Percentiles rank a stretch among this genome's conserved stretches.
Conservation (phyloP, 1,284 basidiomycete genomes). For the Baeospora myosura region DNA sequence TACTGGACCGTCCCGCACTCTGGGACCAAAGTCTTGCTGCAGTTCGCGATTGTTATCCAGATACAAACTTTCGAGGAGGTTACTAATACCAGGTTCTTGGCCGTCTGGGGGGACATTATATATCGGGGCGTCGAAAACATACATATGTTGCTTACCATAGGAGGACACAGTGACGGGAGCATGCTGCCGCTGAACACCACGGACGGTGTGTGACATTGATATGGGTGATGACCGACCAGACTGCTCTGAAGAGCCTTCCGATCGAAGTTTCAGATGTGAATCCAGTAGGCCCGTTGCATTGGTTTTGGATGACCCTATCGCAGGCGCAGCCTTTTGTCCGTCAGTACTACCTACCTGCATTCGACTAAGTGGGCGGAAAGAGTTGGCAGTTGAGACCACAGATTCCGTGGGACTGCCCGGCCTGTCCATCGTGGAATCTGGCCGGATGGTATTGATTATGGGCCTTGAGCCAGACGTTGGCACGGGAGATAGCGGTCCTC, state of each 20-base stretch:
- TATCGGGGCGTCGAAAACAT: constrained; percentile 7
- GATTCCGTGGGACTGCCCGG: constrained; percentile 71
- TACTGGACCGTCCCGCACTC: constrained; percentile 71
- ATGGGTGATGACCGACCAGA: constrained; percentile 68
- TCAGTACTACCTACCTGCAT: constrained; percentile 63
- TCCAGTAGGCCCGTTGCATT: constrained; percentile 75
- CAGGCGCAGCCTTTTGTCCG: constrained; percentile 76
- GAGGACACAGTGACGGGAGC: constrained; percentile 54
- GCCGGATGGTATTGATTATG: constrained; percentile 26
- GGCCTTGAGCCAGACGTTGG: constrained; percentile 20
- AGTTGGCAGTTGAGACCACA: constrained; percentile 60
- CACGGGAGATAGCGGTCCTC: constrained; percentile 29
- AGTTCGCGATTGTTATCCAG: constrained; percentile 80
- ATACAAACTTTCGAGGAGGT: constrained; percentile 84
- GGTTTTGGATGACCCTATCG: constrained; percentile 71
- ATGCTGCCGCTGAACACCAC: constrained; percentile 37
- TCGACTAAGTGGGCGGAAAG: constrained; percentile 51
- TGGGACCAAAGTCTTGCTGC: constrained; percentile 84
- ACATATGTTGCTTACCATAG: constrained; percentile 48
- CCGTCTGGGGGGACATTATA: constrained; percentile 48
- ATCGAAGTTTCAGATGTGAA: constrained; percentile 52
- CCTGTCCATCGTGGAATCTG: constrained; percentile 39
- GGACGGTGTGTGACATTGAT: constrained; percentile 47
- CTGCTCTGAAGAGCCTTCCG: constrained; percentile 55
- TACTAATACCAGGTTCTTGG: constrained; percentile 79